Base-by-base conservation (phyloP, 306 rosid species). In the Trifolium dubium region DNA sequence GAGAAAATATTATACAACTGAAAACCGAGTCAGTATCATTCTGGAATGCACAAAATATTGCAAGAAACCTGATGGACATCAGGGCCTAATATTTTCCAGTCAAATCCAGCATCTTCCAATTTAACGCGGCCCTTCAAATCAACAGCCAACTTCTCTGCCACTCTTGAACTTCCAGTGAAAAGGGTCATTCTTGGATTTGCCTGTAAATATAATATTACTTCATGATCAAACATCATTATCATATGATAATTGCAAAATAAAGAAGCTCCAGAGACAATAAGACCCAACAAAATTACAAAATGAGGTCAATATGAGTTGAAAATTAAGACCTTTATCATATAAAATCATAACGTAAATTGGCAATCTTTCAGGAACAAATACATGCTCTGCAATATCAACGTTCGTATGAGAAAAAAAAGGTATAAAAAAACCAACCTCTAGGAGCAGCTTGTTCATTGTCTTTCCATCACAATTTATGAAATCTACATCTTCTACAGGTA, bases 51-150 rank as follows among this genome's bases (percentile, higher is more conserved):
- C 37, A 73, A 31, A 40, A 28, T 29, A 18, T 23, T 17, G 17
- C 44, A 86, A 71, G 65, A 73, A 80, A 94, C 98, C 98, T 94
- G 89, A 61, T 87, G 90, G 69, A 94, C 97, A 74, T 94, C 98
- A 62, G 98, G 98, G 67, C 98, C 98, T 64, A 91, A 81, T 72
- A 94, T 79, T 81, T 94, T 94, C 98, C 98, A 94, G 87, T 94
- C 98, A 83, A 91, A 94, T 65, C 98, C 98, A 43, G 97, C 98
- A 85, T 94, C 98, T 86, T 94, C 98, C 86, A 94, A 73, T 81
- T 88, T 94, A 78, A 94, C 53, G 5, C 97, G 92, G 49, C 97
- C 98, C 80, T 89, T 91, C 61, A 91, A 77, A 77, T 94, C 98
- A 13, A 37, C 83, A 34, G 94, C 92, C 76, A 94, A 81, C 77